A percentile compares a stretch with the other conserved stretches of the same genome.
These are phyloP conservation scores for Chlorella variabilis DNA, from an alignment of 163 green algal genomes.

Conservation along the genomic window DNA sequence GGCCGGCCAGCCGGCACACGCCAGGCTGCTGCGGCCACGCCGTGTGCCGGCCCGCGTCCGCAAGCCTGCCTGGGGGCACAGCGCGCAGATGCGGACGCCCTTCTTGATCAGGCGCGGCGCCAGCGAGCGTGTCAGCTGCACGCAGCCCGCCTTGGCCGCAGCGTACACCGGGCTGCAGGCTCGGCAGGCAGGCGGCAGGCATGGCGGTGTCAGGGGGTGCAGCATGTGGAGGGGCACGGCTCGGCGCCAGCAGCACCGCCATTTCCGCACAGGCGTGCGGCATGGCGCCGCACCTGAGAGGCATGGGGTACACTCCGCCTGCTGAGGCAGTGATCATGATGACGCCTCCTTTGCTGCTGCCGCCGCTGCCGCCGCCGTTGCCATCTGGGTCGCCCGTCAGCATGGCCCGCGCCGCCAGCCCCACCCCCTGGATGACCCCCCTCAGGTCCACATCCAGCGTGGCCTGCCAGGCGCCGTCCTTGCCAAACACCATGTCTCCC, in stretches of 20 bases:
- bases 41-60: too few relatives aligned
- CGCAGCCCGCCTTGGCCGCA: constrained; percentile 83
- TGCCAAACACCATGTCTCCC: constrained; percentile 53
- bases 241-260: too few relatives aligned
- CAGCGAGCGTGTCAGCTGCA: constrained; percentile 79
- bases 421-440: constrained; percentile 72
- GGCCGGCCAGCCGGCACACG: too few relatives aligned
- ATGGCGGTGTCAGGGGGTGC: neutral
- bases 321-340: constrained; percentile 83
- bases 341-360: constrained; percentile 31
- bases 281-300: constrained; percentile 33
- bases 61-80: constrained; percentile 72
- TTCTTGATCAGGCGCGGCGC: constrained; percentile 51
- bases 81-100: constrained; percentile 69
- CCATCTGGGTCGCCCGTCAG: neutral
- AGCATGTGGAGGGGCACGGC: too few relatives aligned
- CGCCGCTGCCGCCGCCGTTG: neutral
- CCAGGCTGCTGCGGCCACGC: too few relatives aligned
- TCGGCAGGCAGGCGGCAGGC: neutral
- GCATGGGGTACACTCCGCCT: constrained; percentile 80
- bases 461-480: constrained; percentile 59
- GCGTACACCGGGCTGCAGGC: constrained; percentile 70
- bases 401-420: constrained; percentile 55
- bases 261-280: neutral
- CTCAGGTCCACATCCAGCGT: constrained; percentile 83